Conservation (phyloP, 2,329 filamentous ascomycete species). For the Phialophora verrucosa region DNA sequence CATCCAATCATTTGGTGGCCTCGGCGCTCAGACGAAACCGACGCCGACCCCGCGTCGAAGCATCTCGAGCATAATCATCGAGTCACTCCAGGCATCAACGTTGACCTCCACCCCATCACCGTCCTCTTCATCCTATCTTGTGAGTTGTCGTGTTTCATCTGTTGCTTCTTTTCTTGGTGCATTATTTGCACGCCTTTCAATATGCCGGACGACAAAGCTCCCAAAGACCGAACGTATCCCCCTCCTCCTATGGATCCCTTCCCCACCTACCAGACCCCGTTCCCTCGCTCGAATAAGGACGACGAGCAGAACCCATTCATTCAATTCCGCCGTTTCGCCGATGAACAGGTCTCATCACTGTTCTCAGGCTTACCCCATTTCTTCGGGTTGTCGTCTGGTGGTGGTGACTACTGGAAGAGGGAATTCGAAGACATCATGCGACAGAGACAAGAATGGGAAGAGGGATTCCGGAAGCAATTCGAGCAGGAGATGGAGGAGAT, state of each 20-base stretch:
- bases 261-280: constrained; percentile 39
- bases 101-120: constrained; percentile 6
- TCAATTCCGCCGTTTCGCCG: constrained; percentile 65
- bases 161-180: background rate
- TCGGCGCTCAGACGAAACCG: constrained; percentile 4
- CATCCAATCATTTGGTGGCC: constrained; percentile 5
- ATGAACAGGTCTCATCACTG: constrained; percentile 62
- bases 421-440: constrained; percentile 33
- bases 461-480: constrained; percentile 34
- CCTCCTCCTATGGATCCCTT: constrained; percentile 40
- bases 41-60: constrained; percentile 16
- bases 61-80: constrained; percentile 11
- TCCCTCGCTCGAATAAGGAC: constrained; percentile 40
- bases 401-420: constrained; percentile 19
- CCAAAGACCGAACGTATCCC: constrained; percentile 27
- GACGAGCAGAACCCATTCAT: constrained; percentile 61
- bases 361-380: constrained; percentile 55
- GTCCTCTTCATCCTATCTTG: background rate
- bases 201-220: constrained; percentile 41
- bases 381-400: constrained; percentile 22
- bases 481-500: constrained; percentile 38
- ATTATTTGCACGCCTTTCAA: background rate
- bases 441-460: constrained; percentile 31
- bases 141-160: constrained; percentile 12
- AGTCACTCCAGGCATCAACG: constrained; percentile 21